Evolutionary conservation across 2,329 filamentous ascomycete species (phyloP), one percentile per base, ranked within the genome.

Genomic region (Helicocarpus griseus): DNA sequence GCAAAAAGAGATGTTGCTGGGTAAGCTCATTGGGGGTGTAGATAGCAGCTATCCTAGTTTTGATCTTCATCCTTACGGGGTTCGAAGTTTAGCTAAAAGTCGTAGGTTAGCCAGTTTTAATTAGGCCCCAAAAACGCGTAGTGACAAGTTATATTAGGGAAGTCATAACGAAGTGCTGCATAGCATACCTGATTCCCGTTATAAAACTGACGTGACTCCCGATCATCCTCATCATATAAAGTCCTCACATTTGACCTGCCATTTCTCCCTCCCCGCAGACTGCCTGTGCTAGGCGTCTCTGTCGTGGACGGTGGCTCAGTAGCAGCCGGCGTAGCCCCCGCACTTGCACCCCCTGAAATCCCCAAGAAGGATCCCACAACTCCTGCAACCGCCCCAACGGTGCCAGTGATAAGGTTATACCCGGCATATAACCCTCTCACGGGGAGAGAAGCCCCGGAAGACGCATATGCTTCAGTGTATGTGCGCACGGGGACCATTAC

Each of bases 171-270:
- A n/a, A n/a, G n/a, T n/a, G n/a, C n/a, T n/a, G n/a, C n/a, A n/a
- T n/a, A n/a, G n/a, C 80, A 69, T 74, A 90, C 87, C 65, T 87
- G 87, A 63, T 95, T 96, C 1, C 90, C 90, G 62, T 96, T 96
- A 64, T 96, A 95, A 44, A 94, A 79, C 62, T 94, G 85, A 41
- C 82, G 78, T 1, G 5, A n/a, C 56, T 83, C 77, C 51, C 78
- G 69, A 49, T 74, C 73, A 36, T 76, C 72, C 54, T 79, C 73
- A 19, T 76, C 71, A 56, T 71, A 69, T 50, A 83, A 66, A 0
- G 78, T 81, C 47, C 75, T 69, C 24, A 78, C 67, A 36, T 71
- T 73, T n/a, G 67, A 63, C 5, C 65, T 64, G 2, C 52, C 48
- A 35, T 43, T 53, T 26, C 48, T 49, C 9, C 31, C 48, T 35